A percentile compares a stretch with the other conserved stretches of the same genome.
Conservation (phyloP, 495 filamentous ascomycete species). For the Penicillium alfredii region DNA sequence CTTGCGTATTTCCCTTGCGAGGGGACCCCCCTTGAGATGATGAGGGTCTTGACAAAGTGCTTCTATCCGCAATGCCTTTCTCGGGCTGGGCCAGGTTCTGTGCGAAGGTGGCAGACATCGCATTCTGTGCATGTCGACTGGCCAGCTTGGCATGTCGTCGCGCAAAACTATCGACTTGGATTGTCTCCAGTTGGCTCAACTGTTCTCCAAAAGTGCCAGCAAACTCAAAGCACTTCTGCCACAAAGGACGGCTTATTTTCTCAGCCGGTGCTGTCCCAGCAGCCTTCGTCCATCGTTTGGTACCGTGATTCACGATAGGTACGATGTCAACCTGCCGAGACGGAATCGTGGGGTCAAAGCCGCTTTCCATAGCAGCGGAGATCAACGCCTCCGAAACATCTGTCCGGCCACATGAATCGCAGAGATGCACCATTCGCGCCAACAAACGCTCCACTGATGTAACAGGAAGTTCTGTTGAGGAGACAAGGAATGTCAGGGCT, state of each 20-base stretch:
- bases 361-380: conserved; percentile 31
- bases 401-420: conserved; percentile 28
- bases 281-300: conserved; percentile 25
- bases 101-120: conserved; percentile 20
- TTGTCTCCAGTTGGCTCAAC: conserved; percentile 18
- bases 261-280: conserved; percentile 11
- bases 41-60: no score
- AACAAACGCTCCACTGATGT: conserved; percentile 30
- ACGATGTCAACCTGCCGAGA: conserved; percentile 24
- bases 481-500: conserved; percentile 31
- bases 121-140: conserved; percentile 23
- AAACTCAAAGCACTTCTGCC: conserved; percentile 36
- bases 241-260: conserved; percentile 16
- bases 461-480: conserved; percentile 25
- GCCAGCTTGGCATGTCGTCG: conserved; percentile 18
- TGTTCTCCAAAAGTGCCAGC: conserved; percentile 22
- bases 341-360: conserved; percentile 27
- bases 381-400: conserved; percentile 33
- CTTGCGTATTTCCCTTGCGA: conserved; percentile 1
- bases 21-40: no score
- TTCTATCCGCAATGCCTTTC: not conserved
- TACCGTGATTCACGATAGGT: conserved; percentile 19
- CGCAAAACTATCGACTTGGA: conserved; percentile 9
- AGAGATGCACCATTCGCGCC: conserved; percentile 35
- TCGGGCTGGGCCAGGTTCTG: not conserved